Evolutionary conservation across 2,329 filamentous ascomycete genomes (phyloP).

Genomic region (Pseudogymnoascus pannorum): DNA sequence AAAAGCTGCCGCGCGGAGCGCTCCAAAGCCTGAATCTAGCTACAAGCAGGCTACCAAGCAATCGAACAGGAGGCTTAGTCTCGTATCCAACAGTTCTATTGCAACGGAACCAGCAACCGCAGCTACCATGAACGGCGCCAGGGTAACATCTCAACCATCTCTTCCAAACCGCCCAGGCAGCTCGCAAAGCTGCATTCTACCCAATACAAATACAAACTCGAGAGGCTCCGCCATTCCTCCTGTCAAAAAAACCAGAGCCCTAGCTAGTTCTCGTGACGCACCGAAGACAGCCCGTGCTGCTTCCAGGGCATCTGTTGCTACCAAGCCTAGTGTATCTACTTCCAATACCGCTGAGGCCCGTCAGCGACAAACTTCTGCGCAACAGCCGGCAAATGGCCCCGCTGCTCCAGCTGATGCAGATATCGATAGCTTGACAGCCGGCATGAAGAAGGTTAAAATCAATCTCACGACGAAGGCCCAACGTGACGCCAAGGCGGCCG

Average conservation of each 20-base stretch:
- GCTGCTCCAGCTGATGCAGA: slow-evolving; percentile 24
- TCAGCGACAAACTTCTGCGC: slow-evolving; percentile 2
- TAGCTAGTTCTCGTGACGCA: slow-evolving; percentile 34
- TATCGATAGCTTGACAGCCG: slow-evolving; percentile 48
- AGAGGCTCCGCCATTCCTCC: slow-evolving; percentile 31
- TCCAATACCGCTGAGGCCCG: neutral
- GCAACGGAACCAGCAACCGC: slow-evolving; percentile 19
- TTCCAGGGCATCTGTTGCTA: neutral
- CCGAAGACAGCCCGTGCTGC: slow-evolving; percentile 26
- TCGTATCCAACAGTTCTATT: slow-evolving; percentile 34
- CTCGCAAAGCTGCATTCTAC: slow-evolving; percentile 33
- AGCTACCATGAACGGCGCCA: slow-evolving; percentile 15
- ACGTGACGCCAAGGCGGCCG: slow-evolving; percentile 43
- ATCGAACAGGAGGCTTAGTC: slow-evolving; percentile 35
- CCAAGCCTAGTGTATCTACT: neutral
- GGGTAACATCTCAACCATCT: slow-evolving; percentile 10
- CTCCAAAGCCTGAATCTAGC: slow-evolving; percentile 24
- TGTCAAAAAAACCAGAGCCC: slow-evolving; percentile 54
- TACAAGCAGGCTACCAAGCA: slow-evolving; percentile 23
- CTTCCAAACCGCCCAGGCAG: slow-evolving; percentile 32
- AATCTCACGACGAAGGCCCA: slow-evolving; percentile 51
- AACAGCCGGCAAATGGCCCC: neutral
- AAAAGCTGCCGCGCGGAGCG: slow-evolving; percentile 31
- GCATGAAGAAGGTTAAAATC: slow-evolving; percentile 58
- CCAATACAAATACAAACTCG: slow-evolving; percentile 38